These are phyloP conservation scores for Paxillus rubicundulus DNA, from an alignment of 768 basidiomycete species.

Conservation along the genomic window DNA sequence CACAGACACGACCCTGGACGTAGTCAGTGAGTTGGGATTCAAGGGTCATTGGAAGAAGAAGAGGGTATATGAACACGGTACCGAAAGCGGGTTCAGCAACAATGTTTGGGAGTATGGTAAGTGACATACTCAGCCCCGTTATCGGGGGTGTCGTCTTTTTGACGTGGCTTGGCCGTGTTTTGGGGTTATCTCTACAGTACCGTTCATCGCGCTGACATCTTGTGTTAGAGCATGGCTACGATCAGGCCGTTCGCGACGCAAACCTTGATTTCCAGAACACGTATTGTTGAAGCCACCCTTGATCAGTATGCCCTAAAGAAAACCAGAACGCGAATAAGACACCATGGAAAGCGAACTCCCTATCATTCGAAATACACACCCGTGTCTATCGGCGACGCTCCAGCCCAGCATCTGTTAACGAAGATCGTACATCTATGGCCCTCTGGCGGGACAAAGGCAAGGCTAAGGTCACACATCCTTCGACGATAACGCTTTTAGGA, in stretches of 20 bases:
- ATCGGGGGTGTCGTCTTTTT: slow-evolving; percentile 9
- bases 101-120: slow-evolving; percentile 69
- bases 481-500: too few relatives aligned
- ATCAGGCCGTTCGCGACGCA: slow-evolving; percentile 51
- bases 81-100: slow-evolving; percentile 35
- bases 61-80: slow-evolving; percentile 44
- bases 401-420: background rate
- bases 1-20: slow-evolving; percentile 12
- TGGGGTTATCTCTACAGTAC: background rate
- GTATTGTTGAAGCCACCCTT: slow-evolving; percentile 30
- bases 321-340: too few relatives aligned
- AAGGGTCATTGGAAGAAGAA: slow-evolving; percentile 54
- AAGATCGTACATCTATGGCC: background rate
- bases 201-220: background rate
- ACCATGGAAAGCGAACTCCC: too few relatives aligned
- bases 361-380: too few relatives aligned
- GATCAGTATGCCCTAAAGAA: background rate
- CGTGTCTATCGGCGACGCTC: too few relatives aligned
- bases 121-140: background rate
- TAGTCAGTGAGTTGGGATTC: slow-evolving; percentile 62
- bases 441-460: too few relatives aligned
- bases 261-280: slow-evolving; percentile 33
- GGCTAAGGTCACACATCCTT: too few relatives aligned
- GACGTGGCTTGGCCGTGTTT: background rate
- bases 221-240: slow-evolving; percentile 55